Evolutionary conservation across 208 protist genomes (phyloP), one percentile per base, ranked within the genome.

Genomic region (Tritrichomonas musculus): DNA sequence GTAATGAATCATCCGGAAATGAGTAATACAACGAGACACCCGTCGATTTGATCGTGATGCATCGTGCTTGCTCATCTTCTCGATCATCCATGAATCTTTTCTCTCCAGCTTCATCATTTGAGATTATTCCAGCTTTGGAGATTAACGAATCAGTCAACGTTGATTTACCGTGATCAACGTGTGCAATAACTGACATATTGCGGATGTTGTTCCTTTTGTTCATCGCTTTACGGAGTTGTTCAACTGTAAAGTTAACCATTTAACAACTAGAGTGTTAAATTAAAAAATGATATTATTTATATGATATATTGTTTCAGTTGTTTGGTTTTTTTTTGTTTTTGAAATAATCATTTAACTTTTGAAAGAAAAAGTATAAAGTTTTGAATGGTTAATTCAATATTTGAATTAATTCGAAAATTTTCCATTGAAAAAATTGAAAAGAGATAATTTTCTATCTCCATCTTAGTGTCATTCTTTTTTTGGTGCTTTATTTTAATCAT

Each of bases 41-140:
- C 50, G 98, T 99, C 36, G 98, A 99, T 96, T 99, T 99, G 96
- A 99, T 99, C 73, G 98, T 99, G 94, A 99, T 99, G 96, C 98
- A 96, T 96, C 99, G 97, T 20, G 99, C 98, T 96, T 99, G 98
- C 96, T 99, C 98, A 94, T 99, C 98, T 64, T 95, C 92, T 93
- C 98, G 96, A 20, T 97, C 98, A 95, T 98, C 98, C 53, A 96
- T 99, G 93, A 97, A 97, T 94, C 98, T 96, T 57, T 95, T 95
- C 55, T 98, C 97, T 95, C 98, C 98, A 80, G 97, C 97, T 44
- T 96, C 95, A 44, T 94, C 93, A 5, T 94, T 88, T n/a, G 97
- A 96, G 95, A 98, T 96, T 65, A 97, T 97, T 64, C 96, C 95
- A 27, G 96, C 96, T 47, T 93, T 92, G 25, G 93, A 55, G n/a